These are phyloP conservation scores for Sophora flavescens DNA, from an alignment of 306 rosid genomes.

Conservation along the genomic window DNA sequence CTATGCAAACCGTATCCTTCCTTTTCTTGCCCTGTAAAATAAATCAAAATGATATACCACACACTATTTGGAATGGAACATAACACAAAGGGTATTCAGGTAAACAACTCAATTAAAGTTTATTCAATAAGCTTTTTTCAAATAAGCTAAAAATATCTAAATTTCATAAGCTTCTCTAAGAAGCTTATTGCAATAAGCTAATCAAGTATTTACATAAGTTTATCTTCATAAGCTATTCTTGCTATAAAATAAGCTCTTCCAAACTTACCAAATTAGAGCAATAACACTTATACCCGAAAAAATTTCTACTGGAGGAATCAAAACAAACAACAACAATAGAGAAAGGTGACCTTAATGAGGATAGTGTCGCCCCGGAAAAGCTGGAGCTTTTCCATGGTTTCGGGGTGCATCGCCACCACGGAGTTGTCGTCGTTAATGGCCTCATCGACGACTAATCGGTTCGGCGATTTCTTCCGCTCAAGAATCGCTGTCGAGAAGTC, in stretches of 20 bases:
- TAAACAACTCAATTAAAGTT: not conserved
- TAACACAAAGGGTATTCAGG: too few relatives aligned
- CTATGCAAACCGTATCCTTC: slow-evolving; percentile 65
- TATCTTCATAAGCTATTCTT: too few relatives aligned
- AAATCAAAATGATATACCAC: not conserved
- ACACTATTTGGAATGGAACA: too few relatives aligned
- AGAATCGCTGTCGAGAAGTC: slow-evolving; percentile 67
- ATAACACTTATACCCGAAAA: too few relatives aligned
- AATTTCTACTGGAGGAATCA: too few relatives aligned
- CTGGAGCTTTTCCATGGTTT: slow-evolving; percentile 63
- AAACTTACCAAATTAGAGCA: too few relatives aligned
- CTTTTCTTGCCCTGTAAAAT: slow-evolving; percentile 62
- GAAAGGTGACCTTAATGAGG: slow-evolving; percentile 54
- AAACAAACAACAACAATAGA: not conserved
- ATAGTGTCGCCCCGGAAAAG: slow-evolving; percentile 67
- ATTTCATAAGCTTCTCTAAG: too few relatives aligned
- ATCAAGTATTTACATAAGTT: too few relatives aligned
- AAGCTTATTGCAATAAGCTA: too few relatives aligned
- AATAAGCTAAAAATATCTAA: too few relatives aligned
- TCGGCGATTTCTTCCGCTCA: slow-evolving; percentile 68
- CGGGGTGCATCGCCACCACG: slow-evolving; percentile 58
- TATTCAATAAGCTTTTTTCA: too few relatives aligned
- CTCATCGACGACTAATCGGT: slow-evolving; percentile 60
- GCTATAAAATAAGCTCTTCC: too few relatives aligned
- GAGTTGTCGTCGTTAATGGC: slow-evolving; percentile 68